These are phyloP conservation scores for Gamarada debralockiae DNA, from an alignment of 495 filamentous ascomycete species.

Conservation along the genomic window DNA sequence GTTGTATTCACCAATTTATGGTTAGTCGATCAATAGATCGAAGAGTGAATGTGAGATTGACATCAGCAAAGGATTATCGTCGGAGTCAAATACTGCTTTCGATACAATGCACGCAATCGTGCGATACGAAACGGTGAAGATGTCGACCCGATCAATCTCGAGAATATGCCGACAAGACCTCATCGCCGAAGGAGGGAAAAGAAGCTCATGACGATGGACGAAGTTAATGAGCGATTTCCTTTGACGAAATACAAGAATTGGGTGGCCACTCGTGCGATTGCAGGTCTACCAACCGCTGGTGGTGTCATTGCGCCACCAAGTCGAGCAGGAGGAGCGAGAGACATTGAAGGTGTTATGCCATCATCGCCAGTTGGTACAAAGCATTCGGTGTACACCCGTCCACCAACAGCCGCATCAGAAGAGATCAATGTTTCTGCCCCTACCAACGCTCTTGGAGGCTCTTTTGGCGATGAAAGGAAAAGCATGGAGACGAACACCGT, in stretches of 20 bases:
- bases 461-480: conserved; percentile 3
- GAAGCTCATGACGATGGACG: conserved; percentile 97
- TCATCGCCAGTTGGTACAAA: conserved; percentile 23
- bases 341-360: conserved; percentile 49
- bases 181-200: conserved; percentile 81
- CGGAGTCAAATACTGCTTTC: conserved; percentile 98
- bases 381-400: conserved; percentile 16
- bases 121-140: conserved; percentile 74
- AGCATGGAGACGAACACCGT: conserved; percentile 4
- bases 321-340: conserved; percentile 61
- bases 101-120: conserved; percentile 93
- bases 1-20: conserved; percentile 99
- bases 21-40: conserved; percentile 48
- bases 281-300: conserved; percentile 79
- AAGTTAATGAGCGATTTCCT: conserved; percentile 96
- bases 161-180: conserved; percentile 73
- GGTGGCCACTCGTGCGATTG: conserved; percentile 75
- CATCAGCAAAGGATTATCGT: conserved; percentile 82
- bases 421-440: conserved; percentile 8
- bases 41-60: conserved; percentile 7
- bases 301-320: conserved; percentile 68
- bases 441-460: conserved; percentile 6
- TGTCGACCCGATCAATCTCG: conserved; percentile 81
- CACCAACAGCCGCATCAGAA: conserved; percentile 17
- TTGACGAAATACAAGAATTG: conserved; percentile 94